Conservation (phyloP, 2,329 filamentous ascomycete species). For the Rhynchosporium agropyri region DNA sequence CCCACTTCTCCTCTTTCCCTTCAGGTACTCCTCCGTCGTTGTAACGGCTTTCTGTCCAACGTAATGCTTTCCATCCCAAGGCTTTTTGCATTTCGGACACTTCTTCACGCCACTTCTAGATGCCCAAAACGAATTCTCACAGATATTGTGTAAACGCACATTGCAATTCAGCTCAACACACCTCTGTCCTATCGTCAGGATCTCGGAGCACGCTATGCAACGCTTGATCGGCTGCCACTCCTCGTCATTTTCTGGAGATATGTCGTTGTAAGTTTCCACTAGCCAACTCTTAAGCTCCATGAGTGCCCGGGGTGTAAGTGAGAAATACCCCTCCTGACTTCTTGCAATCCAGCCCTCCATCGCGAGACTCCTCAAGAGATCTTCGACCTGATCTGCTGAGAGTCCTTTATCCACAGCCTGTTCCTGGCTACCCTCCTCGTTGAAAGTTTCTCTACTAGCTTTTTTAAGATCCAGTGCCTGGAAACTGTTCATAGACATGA, state of each 20-base stretch:
- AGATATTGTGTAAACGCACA: slow-evolving; percentile 76
- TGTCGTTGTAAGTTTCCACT: slow-evolving; percentile 87
- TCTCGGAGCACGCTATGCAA: slow-evolving; percentile 86
- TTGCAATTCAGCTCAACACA: slow-evolving; percentile 70
- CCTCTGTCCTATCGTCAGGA: slow-evolving; percentile 82
- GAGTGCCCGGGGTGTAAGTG: slow-evolving; percentile 73
- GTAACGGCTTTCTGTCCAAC: slow-evolving; percentile 43
- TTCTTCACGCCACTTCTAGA: slow-evolving; percentile 50
- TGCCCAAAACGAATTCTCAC: slow-evolving; percentile 73
- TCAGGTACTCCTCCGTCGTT: slow-evolving; percentile 40
- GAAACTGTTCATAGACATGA: slow-evolving; percentile 79
- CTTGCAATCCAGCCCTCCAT: slow-evolving; percentile 84
- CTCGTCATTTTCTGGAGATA: slow-evolving; percentile 51
- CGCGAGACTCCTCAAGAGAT: slow-evolving; percentile 68
- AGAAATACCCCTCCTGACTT: slow-evolving; percentile 72
- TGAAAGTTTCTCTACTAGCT: slow-evolving; percentile 41
- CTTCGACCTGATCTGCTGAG: slow-evolving; percentile 77
- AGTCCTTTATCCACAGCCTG: slow-evolving; percentile 57
- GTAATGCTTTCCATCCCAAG: slow-evolving; percentile 48
- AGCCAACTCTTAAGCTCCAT: slow-evolving; percentile 87
- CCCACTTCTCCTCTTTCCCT: slow-evolving; percentile 40
- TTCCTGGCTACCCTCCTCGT: slow-evolving; percentile 41
- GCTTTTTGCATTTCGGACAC: slow-evolving; percentile 63
- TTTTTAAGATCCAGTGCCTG: slow-evolving; percentile 73
- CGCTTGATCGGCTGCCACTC: slow-evolving; percentile 78